phyloP scores from a whole-genome alignment of 441 rosid species.

The Rhodomyrtus psidioides region DNA sequence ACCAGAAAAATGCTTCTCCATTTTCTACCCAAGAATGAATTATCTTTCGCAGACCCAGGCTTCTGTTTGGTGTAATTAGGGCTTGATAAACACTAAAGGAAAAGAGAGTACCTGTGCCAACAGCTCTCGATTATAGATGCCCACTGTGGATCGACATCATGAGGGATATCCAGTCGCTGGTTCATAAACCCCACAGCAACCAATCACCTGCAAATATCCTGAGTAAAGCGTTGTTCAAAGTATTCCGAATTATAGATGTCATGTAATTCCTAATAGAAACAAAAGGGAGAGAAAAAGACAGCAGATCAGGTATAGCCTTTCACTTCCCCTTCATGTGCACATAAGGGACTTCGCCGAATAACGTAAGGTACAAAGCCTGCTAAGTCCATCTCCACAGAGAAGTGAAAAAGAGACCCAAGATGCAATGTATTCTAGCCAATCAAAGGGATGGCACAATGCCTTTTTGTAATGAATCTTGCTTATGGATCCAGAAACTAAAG shows the following conservation, averaged over 20 bases:
- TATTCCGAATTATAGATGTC: background rate
- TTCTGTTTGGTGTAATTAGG: background rate
- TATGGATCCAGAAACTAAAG: background rate
- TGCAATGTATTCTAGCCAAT: background rate
- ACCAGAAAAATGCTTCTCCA: background rate
- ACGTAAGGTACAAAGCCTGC: background rate
- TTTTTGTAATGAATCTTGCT: background rate
- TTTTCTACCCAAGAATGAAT: background rate
- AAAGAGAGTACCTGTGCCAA: conserved; percentile 67
- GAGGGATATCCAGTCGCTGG: conserved; percentile 78
- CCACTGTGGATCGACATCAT: conserved; percentile 75
- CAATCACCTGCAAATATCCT: conserved; percentile 68
- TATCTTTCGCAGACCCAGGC: background rate
- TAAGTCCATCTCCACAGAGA: background rate
- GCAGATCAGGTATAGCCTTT: background rate
- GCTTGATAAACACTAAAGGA: background rate
- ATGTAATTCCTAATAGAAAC: background rate
- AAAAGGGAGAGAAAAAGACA: background rate
- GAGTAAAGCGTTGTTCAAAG: conserved; percentile 15
- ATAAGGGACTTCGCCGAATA: background rate
- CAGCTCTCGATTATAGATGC: conserved; percentile 78
- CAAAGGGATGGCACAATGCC: background rate
- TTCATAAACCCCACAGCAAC: conserved; percentile 94
- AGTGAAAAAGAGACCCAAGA: background rate
- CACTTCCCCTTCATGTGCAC: background rate